These are phyloP conservation scores for Beta lomatogona DNA, from an alignment of 179 eudicot species.

Conservation along the genomic window DNA sequence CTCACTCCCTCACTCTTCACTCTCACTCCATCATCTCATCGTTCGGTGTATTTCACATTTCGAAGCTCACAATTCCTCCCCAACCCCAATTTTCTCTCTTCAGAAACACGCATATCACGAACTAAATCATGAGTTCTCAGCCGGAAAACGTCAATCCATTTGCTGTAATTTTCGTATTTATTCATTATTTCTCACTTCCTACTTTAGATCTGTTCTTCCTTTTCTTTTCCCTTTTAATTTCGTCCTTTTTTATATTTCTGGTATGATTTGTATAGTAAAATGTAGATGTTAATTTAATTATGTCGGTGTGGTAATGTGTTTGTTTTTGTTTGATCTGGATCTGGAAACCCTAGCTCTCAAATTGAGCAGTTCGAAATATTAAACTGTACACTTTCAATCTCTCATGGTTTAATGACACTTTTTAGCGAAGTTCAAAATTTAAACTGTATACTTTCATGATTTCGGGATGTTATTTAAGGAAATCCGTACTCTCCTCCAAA, in stretches of 20 bases:
- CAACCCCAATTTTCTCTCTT: background rate
- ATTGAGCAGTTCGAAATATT: background rate
- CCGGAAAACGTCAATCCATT: conserved; percentile 84
- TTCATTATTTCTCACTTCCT: background rate
- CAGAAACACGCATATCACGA: background rate
- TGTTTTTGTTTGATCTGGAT: conserved; percentile 37
- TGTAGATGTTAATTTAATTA: background rate
- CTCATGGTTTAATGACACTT: no score
- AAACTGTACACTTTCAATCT: no score
- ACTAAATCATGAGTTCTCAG: conserved; percentile 45
- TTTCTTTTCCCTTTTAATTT: conserved; percentile 18
- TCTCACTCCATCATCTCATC: conserved; percentile 4
- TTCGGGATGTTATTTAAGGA: background rate
- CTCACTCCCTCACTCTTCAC: conserved; percentile 4
- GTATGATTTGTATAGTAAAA: background rate
- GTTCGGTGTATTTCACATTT: background rate
- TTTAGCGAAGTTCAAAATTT: no score
- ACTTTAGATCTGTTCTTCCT: conserved; percentile 33
- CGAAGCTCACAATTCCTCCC: background rate
- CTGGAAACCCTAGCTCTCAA: conserved; percentile 25
- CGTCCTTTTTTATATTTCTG: background rate
- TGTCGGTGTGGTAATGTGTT: background rate
- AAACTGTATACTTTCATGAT: background rate
- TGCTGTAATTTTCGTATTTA: conserved; percentile 45
- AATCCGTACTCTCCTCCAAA: background rate